Evolutionary conservation across 2,329 filamentous ascomycete genomes (phyloP).

Genomic region (Laburnicola sp.): DNA sequence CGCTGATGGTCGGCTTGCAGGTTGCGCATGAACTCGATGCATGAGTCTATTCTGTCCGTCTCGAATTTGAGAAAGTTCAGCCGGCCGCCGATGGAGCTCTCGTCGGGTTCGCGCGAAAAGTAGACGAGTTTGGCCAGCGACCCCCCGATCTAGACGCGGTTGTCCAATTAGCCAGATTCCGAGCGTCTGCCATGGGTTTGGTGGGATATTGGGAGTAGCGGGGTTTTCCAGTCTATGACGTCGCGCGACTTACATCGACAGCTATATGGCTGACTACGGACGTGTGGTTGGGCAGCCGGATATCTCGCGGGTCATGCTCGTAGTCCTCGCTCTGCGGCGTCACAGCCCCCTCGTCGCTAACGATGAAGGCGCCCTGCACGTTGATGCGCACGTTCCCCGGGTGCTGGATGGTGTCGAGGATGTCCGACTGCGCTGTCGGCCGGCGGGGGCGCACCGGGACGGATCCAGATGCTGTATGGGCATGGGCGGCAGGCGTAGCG

Average conservation of each 20-base stretch:
- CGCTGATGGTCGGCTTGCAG: conserved; percentile 80
- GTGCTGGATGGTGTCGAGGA: conserved; percentile 59
- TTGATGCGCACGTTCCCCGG: conserved; percentile 85
- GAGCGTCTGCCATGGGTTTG: background rate
- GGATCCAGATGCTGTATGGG: conserved; percentile 13
- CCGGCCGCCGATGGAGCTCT: conserved; percentile 78
- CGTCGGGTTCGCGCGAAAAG: conserved; percentile 85
- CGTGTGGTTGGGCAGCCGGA: conserved; percentile 93
- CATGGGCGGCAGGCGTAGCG: conserved; percentile 9
- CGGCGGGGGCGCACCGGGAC: conserved; percentile 31
- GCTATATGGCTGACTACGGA: conserved; percentile 95
- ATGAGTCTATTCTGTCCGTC: conserved; percentile 90
- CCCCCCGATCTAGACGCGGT: conserved; percentile 75
- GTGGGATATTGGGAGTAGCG: background rate
- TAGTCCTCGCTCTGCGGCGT: conserved; percentile 58
- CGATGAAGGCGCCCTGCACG: conserved; percentile 93
- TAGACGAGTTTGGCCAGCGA: conserved; percentile 96
- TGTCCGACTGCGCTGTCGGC: conserved; percentile 44
- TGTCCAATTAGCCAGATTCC: conserved; percentile 19
- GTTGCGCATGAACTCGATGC: conserved; percentile 86
- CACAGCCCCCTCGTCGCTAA: conserved; percentile 68
- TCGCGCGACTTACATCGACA: conserved; percentile 72
- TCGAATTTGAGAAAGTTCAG: conserved; percentile 97
- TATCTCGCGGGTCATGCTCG: conserved; percentile 82
- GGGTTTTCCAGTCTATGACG: conserved; percentile 23